A percentile compares a stretch with the other conserved stretches of the same genome.
These are phyloP conservation scores for Candida dubliniensis DNA, from an alignment of 1,139 yeast species.

Conservation along the genomic window DNA sequence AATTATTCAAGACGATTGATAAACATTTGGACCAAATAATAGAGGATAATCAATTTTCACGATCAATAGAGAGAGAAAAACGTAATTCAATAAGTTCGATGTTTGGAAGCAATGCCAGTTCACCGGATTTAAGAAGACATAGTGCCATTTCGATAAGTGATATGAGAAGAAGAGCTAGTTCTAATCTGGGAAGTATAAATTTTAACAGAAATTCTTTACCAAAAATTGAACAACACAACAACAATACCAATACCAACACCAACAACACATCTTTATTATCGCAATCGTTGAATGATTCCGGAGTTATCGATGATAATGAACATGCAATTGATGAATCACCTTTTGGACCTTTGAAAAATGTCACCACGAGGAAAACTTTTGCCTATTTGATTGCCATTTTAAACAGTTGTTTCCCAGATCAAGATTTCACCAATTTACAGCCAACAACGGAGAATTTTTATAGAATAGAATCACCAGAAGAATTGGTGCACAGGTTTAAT, in stretches of 20 bases:
- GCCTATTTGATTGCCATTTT: slow-evolving; percentile 88
- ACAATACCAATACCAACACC: too few species aligned
- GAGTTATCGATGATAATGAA: slow-evolving; percentile 18
- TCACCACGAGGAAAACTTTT: slow-evolving; percentile 83
- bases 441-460: slow-evolving; percentile 75
- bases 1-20: slow-evolving; percentile 83
- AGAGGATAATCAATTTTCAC: slow-evolving; percentile 53
- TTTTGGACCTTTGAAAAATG: slow-evolving; percentile 86
- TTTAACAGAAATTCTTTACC: slow-evolving; percentile 9
- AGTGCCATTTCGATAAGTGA: slow-evolving; percentile 20
- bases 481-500: slow-evolving; percentile 72
- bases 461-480: slow-evolving; percentile 45
- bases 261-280: slow-evolving; percentile 15
- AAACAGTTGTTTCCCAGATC: slow-evolving; percentile 93
- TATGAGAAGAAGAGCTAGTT: slow-evolving; percentile 28
- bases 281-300: slow-evolving; percentile 22
- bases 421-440: slow-evolving; percentile 83
- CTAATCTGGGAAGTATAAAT: slow-evolving; percentile 13
- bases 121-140: slow-evolving; percentile 26
- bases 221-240: slow-evolving; percentile 1
- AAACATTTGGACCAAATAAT: slow-evolving; percentile 69
- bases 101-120: slow-evolving; percentile 40
- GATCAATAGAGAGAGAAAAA: slow-evolving; percentile 42
- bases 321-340: slow-evolving; percentile 63
- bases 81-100: slow-evolving; percentile 37